Percentiles rank a stretch among this genome's conserved stretches.
These are phyloP conservation scores for Solanum arcanum DNA, from an alignment of 257 asterid species.

Conservation along the genomic window DNA sequence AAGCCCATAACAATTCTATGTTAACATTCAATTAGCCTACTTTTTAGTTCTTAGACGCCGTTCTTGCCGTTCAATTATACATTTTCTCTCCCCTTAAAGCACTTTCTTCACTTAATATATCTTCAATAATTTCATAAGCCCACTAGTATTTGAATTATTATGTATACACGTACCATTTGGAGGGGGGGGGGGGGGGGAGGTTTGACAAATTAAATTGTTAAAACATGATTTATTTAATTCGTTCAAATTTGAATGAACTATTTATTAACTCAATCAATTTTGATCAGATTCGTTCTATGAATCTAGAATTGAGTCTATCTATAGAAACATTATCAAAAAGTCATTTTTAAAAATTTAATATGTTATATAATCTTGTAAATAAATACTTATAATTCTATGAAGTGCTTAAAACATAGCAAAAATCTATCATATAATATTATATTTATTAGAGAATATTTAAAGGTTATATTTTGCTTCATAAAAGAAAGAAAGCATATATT, in stretches of 20 bases:
- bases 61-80: constrained; percentile 21
- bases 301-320: not conserved
- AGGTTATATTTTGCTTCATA: not conserved
- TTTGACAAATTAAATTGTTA: not conserved
- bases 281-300: too few species aligned
- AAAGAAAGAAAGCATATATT: not conserved
- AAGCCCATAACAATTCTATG: constrained; percentile 11
- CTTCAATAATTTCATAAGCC: not conserved
- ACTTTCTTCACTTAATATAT: not conserved
- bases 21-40: constrained; percentile 80
- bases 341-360: not conserved
- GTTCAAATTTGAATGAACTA: too few species aligned
- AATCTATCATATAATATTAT: not conserved
- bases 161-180: not conserved
- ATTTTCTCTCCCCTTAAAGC: not conserved
- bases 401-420: not conserved
- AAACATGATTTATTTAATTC: too few species aligned
- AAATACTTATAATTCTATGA: not conserved
- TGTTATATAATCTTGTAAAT: not conserved
- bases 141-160: not conserved
- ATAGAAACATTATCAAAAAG: not conserved
- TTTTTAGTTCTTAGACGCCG: constrained; percentile 41
- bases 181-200: too few species aligned
- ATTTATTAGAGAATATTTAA: not conserved
- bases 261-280: too few species aligned